Evolutionary conservation across 2,329 filamentous ascomycete species (phyloP).

Genomic region (Neonectria punicea): DNA sequence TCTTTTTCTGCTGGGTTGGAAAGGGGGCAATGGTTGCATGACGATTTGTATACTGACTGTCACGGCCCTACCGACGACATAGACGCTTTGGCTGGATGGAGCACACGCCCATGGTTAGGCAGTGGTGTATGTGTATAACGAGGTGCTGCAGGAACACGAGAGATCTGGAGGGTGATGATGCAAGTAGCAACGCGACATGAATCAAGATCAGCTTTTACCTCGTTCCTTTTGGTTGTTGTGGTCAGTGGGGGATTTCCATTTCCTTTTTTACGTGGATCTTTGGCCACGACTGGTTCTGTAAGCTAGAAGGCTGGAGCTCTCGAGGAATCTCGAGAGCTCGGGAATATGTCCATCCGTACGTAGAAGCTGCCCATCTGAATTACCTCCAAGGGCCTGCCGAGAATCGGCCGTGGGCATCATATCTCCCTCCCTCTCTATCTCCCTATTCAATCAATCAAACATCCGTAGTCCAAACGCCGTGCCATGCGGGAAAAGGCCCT

Average conservation of each 20-base stretch:
- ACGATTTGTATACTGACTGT: slow-evolving; percentile 36
- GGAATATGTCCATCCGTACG: not conserved
- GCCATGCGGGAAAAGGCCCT: slow-evolving; percentile 13
- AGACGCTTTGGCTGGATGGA: slow-evolving; percentile 30
- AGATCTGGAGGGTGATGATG: slow-evolving; percentile 20
- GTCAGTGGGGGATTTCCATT: not conserved
- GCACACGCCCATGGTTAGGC: slow-evolving; percentile 38
- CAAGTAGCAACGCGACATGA: slow-evolving; percentile 39
- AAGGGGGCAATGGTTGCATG: slow-evolving; percentile 26
- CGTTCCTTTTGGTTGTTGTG: not conserved
- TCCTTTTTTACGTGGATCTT: not conserved
- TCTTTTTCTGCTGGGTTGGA: slow-evolving; percentile 13
- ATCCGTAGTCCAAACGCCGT: slow-evolving; percentile 18
- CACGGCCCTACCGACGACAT: slow-evolving; percentile 35
- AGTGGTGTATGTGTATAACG: slow-evolving; percentile 33
- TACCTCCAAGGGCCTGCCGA: not conserved
- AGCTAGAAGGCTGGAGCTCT: not conserved
- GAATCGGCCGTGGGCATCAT: not conserved
- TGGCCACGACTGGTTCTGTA: not conserved
- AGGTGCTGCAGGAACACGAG: slow-evolving; percentile 23
- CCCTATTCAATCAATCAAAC: slow-evolving; percentile 1
- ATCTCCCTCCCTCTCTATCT: slow-evolving; percentile 8
- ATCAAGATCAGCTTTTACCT: slow-evolving; percentile 28
- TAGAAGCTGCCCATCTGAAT: not conserved
- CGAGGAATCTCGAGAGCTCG: not conserved